These are phyloP conservation scores for Coemansia sp. DNA, from an alignment of 192 early-diverging fungal species.

Conservation along the genomic window DNA sequence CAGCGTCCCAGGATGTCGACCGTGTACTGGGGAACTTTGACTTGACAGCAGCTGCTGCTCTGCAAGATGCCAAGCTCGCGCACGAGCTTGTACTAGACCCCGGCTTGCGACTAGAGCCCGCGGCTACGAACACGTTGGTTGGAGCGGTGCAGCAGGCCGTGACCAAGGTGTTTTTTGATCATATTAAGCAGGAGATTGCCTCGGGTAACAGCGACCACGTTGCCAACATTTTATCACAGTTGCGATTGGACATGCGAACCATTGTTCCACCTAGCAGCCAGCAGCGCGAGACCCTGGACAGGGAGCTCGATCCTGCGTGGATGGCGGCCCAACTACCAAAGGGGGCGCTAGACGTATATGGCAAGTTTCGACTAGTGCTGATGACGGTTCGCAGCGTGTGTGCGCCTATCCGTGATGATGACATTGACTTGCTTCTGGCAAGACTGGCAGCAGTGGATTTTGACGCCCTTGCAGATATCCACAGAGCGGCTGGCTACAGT, in stretches of 20 bases:
- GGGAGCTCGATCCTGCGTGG: slow-evolving; percentile 39
- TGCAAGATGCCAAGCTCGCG: slow-evolving; percentile 39
- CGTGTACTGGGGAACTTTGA: slow-evolving; percentile 31
- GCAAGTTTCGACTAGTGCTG: slow-evolving; percentile 19
- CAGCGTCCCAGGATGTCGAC: slow-evolving; percentile 25
- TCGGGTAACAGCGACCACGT: slow-evolving; percentile 25
- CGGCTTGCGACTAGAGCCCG: slow-evolving; percentile 24
- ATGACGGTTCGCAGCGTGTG: slow-evolving; percentile 27
- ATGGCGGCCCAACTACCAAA: slow-evolving; percentile 15
- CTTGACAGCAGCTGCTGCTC: slow-evolving; percentile 28
- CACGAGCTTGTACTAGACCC: slow-evolving; percentile 47
- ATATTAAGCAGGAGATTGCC: slow-evolving; percentile 18
- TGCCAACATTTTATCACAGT: slow-evolving; percentile 15
- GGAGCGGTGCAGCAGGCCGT: slow-evolving; percentile 32
- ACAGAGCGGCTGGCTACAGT: neutral
- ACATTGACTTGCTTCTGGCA: slow-evolving; percentile 4
- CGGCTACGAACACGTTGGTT: slow-evolving; percentile 8
- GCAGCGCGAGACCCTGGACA: slow-evolving; percentile 17
- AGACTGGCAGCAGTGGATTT: slow-evolving; percentile 6
- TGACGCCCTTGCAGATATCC: neutral
- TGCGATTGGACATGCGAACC: slow-evolving; percentile 29
- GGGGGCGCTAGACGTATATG: slow-evolving; percentile 20
- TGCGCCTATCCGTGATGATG: slow-evolving; percentile 31
- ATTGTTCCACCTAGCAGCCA: slow-evolving; percentile 19
- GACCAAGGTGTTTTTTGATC: slow-evolving; percentile 22